A percentile compares a stretch with the other conserved stretches of the same genome.
phyloP scores from a whole-genome alignment of 1,284 basidiomycete genomes.

The Mycena citricolor region DNA sequence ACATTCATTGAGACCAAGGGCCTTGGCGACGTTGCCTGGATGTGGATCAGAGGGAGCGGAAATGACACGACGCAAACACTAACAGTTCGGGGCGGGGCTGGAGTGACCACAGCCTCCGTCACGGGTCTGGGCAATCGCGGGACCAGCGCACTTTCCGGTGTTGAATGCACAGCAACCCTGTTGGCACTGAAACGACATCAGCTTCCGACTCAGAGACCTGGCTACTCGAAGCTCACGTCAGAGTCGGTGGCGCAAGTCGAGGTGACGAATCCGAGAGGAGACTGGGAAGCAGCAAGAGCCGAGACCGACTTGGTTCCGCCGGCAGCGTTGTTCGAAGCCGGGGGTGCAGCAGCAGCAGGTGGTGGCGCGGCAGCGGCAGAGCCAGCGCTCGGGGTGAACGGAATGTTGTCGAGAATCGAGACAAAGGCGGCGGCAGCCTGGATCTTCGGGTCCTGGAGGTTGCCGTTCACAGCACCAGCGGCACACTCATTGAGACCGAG shows the following conservation, averaged over 20 bases:
- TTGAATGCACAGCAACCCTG: slow-evolving; percentile 20
- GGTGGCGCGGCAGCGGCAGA: background rate
- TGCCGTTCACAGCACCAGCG: slow-evolving; percentile 1
- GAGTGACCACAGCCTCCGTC: slow-evolving; percentile 16
- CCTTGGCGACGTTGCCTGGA: background rate
- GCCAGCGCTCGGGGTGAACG: slow-evolving; percentile 11
- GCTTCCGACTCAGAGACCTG: too few relatives aligned
- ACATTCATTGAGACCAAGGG: slow-evolving; percentile 1
- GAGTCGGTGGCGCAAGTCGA: background rate
- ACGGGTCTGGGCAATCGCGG: slow-evolving; percentile 13
- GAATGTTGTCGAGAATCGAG: slow-evolving; percentile 10
- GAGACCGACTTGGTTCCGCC: background rate
- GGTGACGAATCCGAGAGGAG: background rate
- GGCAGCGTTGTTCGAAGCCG: too few relatives aligned
- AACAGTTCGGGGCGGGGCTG: slow-evolving; percentile 9
- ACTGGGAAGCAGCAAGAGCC: background rate
- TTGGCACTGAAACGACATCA: too few relatives aligned
- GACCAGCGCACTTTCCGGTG: slow-evolving; percentile 20
- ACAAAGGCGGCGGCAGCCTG: slow-evolving; percentile 5
- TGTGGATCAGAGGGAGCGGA: too few relatives aligned
- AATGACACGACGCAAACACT: too few relatives aligned
- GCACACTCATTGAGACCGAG: slow-evolving; percentile 4
- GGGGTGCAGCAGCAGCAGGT: too few relatives aligned
- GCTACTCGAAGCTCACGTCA: too few relatives aligned
- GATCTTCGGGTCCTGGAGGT: slow-evolving; percentile 3